phyloP scores from a whole-genome alignment of 2,329 filamentous ascomycete genomes.

The Periglandula ipomoeae region DNA sequence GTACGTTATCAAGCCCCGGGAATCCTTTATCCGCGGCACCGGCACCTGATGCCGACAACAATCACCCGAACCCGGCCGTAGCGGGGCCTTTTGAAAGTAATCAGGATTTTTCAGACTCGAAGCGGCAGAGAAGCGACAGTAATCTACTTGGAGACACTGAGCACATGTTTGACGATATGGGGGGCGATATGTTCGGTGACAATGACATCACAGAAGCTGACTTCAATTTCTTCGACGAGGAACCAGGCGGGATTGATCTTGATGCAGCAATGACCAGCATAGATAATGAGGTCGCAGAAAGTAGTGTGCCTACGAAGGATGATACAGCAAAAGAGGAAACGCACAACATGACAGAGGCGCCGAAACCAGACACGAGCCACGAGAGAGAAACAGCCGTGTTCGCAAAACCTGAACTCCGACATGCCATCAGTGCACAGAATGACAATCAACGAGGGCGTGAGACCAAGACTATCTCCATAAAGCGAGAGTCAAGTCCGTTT shows the following conservation, averaged over 20 bases:
- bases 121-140: constrained; percentile 33
- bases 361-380: constrained; percentile 10
- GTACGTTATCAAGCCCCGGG: constrained; percentile 45
- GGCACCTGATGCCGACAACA: constrained; percentile 21
- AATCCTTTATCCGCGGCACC: constrained; percentile 27
- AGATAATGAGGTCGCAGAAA: constrained; percentile 9
- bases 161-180: constrained; percentile 59
- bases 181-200: constrained; percentile 63
- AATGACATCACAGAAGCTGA: constrained; percentile 71
- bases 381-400: constrained; percentile 32
- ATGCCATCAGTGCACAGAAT: constrained; percentile 44
- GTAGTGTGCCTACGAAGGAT: neutral
- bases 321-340: constrained; percentile 11
- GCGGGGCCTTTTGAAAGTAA: constrained; percentile 16
- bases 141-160: constrained; percentile 40
- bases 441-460: constrained; percentile 28
- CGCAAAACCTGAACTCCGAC: constrained; percentile 50
- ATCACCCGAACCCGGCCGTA: constrained; percentile 12
- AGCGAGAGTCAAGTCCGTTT: constrained; percentile 48
- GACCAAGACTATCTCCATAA: constrained; percentile 25
- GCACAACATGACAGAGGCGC: constrained; percentile 9
- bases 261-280: constrained; percentile 20
- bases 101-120: constrained; percentile 29
- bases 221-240: constrained; percentile 74
- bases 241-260: constrained; percentile 33